Base-by-base conservation (phyloP, 2,329 filamentous ascomycete genomes). In the Triangularia setosa region DNA sequence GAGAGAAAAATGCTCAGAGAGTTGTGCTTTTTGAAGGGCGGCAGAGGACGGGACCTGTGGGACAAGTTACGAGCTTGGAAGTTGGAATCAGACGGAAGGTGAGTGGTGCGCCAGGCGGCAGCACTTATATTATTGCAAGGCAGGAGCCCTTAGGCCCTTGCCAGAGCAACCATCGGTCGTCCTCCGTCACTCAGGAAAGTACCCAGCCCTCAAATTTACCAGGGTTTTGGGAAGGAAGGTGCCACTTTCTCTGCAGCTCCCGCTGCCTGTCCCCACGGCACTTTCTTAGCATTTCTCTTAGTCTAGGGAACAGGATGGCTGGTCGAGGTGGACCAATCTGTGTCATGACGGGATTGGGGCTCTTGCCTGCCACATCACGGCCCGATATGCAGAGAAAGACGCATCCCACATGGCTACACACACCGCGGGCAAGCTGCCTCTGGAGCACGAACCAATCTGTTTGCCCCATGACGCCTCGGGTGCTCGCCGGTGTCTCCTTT, bases 61-160 rank as follows among this genome's bases (percentile, higher is more conserved):
- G 23, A 61, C 58, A 23, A 4, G 30, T n/a, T 35, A 35, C 53
- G 28, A 55, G 35, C 59, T 28, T 61, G 65, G 44, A 65, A 23
- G 53, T 53, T 25, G 28, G 58, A 60, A 60, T 33, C 44, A 30
- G 44, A 28, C 21, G 30, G 27, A 55, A 53, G 24, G 40, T 48
- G 40, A 48, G 40, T 48, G 40, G 40, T 48, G 40, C 24, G 52
- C 23, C 21, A 52, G 23, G 52, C 27, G 25, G 57, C 63, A 63
- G 40, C 28, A 30, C 63, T 68, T 68, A 65, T 66, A 68, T 68
- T 62, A 9, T 68, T 62, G 33, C 28, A 40, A 66, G 60, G 66
- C 58, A 65, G 64, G 30, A 21, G 25, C 23, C 58, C 60, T 54
- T 44, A 5, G 6, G 27, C 16, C 23, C 24, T n/a, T 28, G 54